A percentile compares a stretch with the other conserved stretches of the same genome.
These are phyloP conservation scores for Peniophora sp. DNA, from an alignment of 1,284 basidiomycete genomes.

Conservation along the genomic window DNA sequence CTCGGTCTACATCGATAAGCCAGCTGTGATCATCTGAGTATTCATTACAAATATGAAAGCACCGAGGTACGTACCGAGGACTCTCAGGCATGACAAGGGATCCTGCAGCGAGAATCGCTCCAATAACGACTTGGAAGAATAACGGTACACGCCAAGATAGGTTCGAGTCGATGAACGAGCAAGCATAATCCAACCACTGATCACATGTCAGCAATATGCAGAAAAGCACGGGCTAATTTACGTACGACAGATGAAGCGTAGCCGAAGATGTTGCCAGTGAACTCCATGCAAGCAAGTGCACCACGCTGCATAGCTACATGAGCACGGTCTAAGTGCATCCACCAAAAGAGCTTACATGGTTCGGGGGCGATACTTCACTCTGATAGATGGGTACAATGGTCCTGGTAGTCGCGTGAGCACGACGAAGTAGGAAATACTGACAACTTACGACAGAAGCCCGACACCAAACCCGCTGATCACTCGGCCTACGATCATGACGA, in stretches of 20 bases:
- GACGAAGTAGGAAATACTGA: conserved; percentile 4
- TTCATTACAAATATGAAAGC: neutral
- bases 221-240: conserved; percentile 11
- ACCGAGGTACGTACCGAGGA: conserved; percentile 50
- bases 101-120: conserved; percentile 74
- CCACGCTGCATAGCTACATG: conserved; percentile 53
- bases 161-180: conserved; percentile 81
- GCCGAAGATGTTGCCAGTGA: conserved; percentile 90
- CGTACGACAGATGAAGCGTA: conserved; percentile 92
- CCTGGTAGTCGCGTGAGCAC: conserved; percentile 27
- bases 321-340: conserved; percentile 2
- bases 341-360: conserved; percentile 56
- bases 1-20: conserved; percentile 86
- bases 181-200: conserved; percentile 93
- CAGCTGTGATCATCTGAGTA: conserved; percentile 43
- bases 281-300: conserved; percentile 93
- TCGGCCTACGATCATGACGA: conserved; percentile 82
- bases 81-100: conserved; percentile 90
- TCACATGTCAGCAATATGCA: neutral
- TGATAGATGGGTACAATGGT: conserved; percentile 98
- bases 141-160: conserved; percentile 81
- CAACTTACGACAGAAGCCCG: conserved; percentile 78
- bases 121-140: conserved; percentile 86
- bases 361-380: conserved; percentile 91
- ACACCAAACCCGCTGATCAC: conserved; percentile 91